phyloP scores from a whole-genome alignment of 169 alveolate genomes.

The Plasmodium gallinaceum region DNA sequence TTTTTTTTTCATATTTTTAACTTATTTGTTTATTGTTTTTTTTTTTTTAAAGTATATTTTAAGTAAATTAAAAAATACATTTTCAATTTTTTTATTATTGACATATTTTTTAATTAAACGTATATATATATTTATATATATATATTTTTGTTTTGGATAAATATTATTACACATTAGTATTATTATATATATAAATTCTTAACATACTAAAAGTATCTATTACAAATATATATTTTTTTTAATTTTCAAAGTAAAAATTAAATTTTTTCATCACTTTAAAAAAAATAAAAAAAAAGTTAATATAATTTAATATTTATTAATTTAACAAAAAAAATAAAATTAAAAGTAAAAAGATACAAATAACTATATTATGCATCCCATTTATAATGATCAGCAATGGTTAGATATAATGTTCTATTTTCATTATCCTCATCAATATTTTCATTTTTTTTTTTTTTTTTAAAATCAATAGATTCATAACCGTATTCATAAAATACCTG shows the following conservation, averaged over 20 bases:
- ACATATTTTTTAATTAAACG: neutral
- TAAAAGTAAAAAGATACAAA: too few relatives aligned
- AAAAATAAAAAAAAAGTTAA: too few relatives aligned
- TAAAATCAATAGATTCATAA: constrained; percentile 21
- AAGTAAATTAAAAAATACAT: neutral
- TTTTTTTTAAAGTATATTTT: neutral
- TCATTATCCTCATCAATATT: constrained; percentile 51
- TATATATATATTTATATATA: too few relatives aligned
- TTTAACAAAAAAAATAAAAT: too few relatives aligned
- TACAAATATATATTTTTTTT: too few relatives aligned
- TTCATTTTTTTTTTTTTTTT: constrained; percentile 11
- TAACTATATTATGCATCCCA: constrained; percentile 77
- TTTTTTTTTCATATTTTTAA: neutral
- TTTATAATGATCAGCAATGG: constrained; percentile 84
- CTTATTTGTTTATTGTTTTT: neutral
- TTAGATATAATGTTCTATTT: constrained; percentile 80
- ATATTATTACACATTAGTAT: too few relatives aligned
- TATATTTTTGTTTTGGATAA: too few relatives aligned
- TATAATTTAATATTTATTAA: too few relatives aligned
- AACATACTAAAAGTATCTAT: too few relatives aligned
- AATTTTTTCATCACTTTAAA: too few relatives aligned
- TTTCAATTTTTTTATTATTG: neutral
- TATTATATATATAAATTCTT: too few relatives aligned
- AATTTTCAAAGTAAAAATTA: too few relatives aligned
- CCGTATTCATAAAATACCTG: constrained; percentile 85